Evolutionary conservation across 305 asterid genomes (phyloP).

Genomic region (Fraxinus sp.): DNA sequence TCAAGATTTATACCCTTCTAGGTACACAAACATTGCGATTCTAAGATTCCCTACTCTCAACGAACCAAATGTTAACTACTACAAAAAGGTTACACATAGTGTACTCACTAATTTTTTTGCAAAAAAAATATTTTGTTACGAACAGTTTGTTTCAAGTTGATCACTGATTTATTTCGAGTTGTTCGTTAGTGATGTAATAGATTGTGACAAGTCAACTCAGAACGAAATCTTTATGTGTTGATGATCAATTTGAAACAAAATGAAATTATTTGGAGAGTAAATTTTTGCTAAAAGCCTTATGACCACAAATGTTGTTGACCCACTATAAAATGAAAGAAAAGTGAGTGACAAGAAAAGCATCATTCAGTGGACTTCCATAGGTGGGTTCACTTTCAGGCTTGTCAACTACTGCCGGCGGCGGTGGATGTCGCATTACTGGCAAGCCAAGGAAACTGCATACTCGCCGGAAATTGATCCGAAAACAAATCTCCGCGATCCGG

Average conservation of each 20-base stretch:
- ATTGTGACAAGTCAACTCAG: neutral
- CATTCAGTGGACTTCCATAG: slow-evolving; percentile 11
- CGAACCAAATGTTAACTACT: neutral
- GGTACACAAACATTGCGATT: slow-evolving; percentile 20
- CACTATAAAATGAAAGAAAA: slow-evolving; percentile 36
- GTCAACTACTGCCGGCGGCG: slow-evolving; percentile 73
- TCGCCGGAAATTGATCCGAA: slow-evolving; percentile 37
- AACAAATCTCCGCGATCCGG: slow-evolving; percentile 31
- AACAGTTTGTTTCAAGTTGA: neutral
- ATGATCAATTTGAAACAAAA: neutral
- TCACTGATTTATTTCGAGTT: neutral
- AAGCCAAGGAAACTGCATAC: slow-evolving; percentile 53
- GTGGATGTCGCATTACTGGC: slow-evolving; percentile 44
- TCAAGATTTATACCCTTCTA: slow-evolving; percentile 27
- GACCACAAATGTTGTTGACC: neutral
- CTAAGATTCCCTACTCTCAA: neutral
- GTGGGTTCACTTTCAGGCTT: slow-evolving; percentile 7
- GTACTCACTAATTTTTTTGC: neutral
- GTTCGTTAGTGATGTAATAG: neutral
- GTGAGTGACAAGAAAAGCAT: slow-evolving; percentile 63
- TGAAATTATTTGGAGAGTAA: neutral
- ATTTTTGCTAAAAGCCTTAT: neutral
- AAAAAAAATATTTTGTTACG: no score
- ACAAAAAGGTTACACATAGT: no score
- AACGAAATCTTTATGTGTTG: neutral